Conservation (phyloP, 1,139 yeast species). For the Yamadazyma atmosphaerica region DNA sequence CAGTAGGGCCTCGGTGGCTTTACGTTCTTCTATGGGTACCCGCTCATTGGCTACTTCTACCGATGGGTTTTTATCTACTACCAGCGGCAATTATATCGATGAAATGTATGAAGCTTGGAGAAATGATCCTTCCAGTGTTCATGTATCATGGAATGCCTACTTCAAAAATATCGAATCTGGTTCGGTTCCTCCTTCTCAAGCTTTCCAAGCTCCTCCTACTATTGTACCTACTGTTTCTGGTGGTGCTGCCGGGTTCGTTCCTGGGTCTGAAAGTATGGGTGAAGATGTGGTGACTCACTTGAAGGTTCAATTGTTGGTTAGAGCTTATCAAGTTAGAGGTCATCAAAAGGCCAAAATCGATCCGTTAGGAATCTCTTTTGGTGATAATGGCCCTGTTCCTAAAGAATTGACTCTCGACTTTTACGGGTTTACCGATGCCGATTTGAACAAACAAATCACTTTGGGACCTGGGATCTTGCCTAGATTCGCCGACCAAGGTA, state of each 20-base stretch:
- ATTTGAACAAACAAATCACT: constrained; percentile 78
- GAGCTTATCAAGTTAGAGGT: constrained; percentile 99
- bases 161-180: constrained; percentile 84
- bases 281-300: constrained; percentile 84
- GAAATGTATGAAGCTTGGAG: constrained; percentile 98
- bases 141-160: constrained; percentile 95
- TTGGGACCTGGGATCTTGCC: constrained; percentile 98
- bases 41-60: constrained; percentile 67
- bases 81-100: constrained; percentile 90
- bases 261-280: constrained; percentile 43
- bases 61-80: constrained; percentile 81
- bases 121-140: constrained; percentile 86
- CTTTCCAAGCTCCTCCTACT: constrained; percentile 90
- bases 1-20: background rate
- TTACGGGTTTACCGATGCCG: constrained; percentile 87
- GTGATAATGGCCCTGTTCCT: constrained; percentile 61
- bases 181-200: constrained; percentile 66
- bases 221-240: constrained; percentile 76
- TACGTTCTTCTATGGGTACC: constrained; percentile 23
- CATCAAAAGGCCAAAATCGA: constrained; percentile 94
- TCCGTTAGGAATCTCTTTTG: constrained; percentile 88
- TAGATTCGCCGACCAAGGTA: constrained; percentile 74
- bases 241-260: constrained; percentile 59
- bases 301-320: constrained; percentile 92
- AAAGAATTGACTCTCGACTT: constrained; percentile 88